Conservation (phyloP, 768 basidiomycete genomes). For the Tylopilus balloui region DNA sequence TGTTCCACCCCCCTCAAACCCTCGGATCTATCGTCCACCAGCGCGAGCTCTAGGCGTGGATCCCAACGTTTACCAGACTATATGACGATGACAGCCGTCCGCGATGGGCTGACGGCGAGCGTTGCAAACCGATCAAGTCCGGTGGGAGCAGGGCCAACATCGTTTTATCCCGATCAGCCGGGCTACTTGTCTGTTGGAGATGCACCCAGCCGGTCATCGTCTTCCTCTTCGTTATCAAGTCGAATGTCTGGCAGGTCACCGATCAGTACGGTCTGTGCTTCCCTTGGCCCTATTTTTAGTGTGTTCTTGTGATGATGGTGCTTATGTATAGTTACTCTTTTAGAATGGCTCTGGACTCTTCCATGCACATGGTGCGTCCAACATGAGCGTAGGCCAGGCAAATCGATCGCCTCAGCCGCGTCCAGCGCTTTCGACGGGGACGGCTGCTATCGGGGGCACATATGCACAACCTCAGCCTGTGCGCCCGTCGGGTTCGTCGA, state of each 20-base stretch:
- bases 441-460: conserved; percentile 1
- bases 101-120: conserved; percentile 27
- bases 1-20: conserved; percentile 12
- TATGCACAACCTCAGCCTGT: conserved; percentile 26
- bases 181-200: conserved; percentile 23
- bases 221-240: conserved; percentile 31
- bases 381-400: conserved; percentile 4
- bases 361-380: conserved; percentile 15
- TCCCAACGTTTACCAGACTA: conserved; percentile 30
- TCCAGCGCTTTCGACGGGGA: conserved; percentile 9
- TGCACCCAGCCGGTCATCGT: conserved; percentile 30
- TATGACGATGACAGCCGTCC: conserved; percentile 31
- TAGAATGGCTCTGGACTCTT: conserved; percentile 26
- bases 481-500: conserved; percentile 12
- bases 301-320: background rate
- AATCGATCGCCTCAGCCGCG: conserved; percentile 21
- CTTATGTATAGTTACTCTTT: conserved; percentile 2
- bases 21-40: conserved; percentile 8
- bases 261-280: conserved; percentile 23
- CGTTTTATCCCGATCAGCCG: conserved; percentile 24
- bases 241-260: conserved; percentile 31
- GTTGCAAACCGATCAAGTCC: conserved; percentile 15
- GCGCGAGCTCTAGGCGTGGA: conserved; percentile 12
- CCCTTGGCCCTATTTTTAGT: background rate
- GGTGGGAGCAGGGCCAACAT: conserved; percentile 7